Percentiles rank a stretch among this genome's conserved stretches.
phyloP scores from a whole-genome alignment of 257 asterid genomes.

The Forsythia suspensa region DNA sequence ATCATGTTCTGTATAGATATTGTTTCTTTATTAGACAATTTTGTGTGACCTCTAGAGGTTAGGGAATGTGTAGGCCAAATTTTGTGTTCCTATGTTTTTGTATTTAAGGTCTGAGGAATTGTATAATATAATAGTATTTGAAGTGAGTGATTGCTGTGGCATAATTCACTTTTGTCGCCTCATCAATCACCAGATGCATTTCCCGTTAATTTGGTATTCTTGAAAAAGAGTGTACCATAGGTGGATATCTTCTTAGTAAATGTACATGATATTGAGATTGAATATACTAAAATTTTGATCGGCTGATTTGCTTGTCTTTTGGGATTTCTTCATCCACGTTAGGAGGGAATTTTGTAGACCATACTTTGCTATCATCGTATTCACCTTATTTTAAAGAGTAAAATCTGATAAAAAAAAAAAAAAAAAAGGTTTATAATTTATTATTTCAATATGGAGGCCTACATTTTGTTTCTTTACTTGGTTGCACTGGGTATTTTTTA shows the following conservation, averaged over 20 bases:
- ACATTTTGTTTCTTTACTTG: neutral
- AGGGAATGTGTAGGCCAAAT: neutral
- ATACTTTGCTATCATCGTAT: too few relatives aligned
- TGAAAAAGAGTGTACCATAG: too few relatives aligned
- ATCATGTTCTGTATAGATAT: neutral
- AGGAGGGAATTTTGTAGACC: too few relatives aligned
- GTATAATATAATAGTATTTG: neutral
- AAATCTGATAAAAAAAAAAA: too few relatives aligned
- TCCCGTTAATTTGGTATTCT: neutral
- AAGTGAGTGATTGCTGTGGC: neutral
- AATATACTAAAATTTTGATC: too few relatives aligned
- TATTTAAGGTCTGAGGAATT: neutral
- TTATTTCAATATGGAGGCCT: too few relatives aligned
- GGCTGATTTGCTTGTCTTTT: too few relatives aligned
- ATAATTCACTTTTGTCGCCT: neutral
- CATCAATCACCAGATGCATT: neutral
- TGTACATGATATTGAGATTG: too few relatives aligned
- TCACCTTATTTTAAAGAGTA: too few relatives aligned
- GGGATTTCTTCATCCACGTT: too few relatives aligned
- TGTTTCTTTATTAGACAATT: neutral
- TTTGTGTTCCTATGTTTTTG: neutral
- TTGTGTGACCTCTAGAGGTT: neutral
- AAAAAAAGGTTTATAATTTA: too few relatives aligned
- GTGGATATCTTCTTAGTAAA: too few relatives aligned
- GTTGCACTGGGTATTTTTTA: neutral